Evolutionary conservation across 2,329 filamentous ascomycete species (phyloP).

Genomic region (Botryotinia globosa): DNA sequence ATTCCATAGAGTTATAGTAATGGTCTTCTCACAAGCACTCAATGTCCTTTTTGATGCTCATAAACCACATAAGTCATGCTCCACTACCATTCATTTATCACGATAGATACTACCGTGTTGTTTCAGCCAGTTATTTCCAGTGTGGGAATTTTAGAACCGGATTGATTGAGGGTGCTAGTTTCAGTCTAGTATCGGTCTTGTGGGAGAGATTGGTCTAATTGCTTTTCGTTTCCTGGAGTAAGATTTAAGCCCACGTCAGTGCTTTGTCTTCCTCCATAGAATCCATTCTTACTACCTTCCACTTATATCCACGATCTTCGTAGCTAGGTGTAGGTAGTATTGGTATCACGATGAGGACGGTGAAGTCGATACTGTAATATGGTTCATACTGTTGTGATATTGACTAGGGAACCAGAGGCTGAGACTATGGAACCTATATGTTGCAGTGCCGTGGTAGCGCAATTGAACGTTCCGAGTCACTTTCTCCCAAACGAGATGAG

Average conservation of each 20-base stretch:
- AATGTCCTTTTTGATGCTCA: fast-evolving
- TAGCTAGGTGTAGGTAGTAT: not conserved
- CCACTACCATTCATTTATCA: fast-evolving
- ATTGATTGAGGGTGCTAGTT: not conserved
- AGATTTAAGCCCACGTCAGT: not conserved
- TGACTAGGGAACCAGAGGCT: fast-evolving
- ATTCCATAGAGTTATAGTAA: not conserved
- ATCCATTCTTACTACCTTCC: not conserved
- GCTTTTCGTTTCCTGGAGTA: not conserved
- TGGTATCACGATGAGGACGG: not conserved
- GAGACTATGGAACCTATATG: not conserved
- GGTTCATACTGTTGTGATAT: not conserved
- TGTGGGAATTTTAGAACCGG: not conserved
- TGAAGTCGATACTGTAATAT: not conserved
- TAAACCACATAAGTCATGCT: not conserved
- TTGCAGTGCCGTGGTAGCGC: not conserved
- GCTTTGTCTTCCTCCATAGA: not conserved
- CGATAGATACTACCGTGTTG: fast-evolving
- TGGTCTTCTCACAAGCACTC: not conserved
- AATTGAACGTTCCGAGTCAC: not conserved
- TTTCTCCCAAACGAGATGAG: fast-evolving
- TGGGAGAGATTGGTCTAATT: not conserved
- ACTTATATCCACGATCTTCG: not conserved
- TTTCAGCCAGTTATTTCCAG: not conserved
- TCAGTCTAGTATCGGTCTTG: not conserved